Percentiles rank a stretch among this genome's conserved stretches.
Evolutionary conservation across 2,329 filamentous ascomycete genomes (phyloP).

Genomic region (Cyphellophora europaea): DNA sequence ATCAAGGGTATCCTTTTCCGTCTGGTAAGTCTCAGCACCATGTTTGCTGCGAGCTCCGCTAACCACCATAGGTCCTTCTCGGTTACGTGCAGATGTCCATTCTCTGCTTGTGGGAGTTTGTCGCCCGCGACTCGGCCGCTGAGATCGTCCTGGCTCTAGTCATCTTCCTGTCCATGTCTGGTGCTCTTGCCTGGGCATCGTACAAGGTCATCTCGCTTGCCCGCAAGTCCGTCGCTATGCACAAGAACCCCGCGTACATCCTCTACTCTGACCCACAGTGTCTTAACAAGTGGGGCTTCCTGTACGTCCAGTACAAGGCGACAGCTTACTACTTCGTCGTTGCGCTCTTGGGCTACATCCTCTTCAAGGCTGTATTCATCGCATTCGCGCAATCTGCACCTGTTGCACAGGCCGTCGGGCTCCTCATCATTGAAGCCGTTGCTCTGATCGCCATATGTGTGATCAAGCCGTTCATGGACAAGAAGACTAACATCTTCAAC

Average conservation of each 20-base stretch:
- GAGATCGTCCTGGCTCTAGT: slow-evolving; percentile 81
- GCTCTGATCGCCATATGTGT: slow-evolving; percentile 71
- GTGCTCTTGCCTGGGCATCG: slow-evolving; percentile 74
- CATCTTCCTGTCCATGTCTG: slow-evolving; percentile 73
- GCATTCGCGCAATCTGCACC: slow-evolving; percentile 65
- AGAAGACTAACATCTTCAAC: slow-evolving; percentile 95
- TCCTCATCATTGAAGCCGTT: slow-evolving; percentile 72
- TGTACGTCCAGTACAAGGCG: slow-evolving; percentile 94
- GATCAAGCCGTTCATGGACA: slow-evolving; percentile 94
- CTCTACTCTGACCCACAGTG: slow-evolving; percentile 91
- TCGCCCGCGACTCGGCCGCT: slow-evolving; percentile 71
- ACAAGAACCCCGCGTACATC: slow-evolving; percentile 95
- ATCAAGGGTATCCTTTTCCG: slow-evolving; percentile 92
- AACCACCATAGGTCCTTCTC: slow-evolving; percentile 54
- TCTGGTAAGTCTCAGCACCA: slow-evolving; percentile 36
- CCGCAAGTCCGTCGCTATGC: slow-evolving; percentile 77
- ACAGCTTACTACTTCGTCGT: slow-evolving; percentile 94
- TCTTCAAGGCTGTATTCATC: slow-evolving; percentile 87
- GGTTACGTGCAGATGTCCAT: slow-evolving; percentile 87
- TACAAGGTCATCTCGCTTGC: slow-evolving; percentile 85
- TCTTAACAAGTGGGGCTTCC: slow-evolving; percentile 95
- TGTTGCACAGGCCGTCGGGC: slow-evolving; percentile 67
- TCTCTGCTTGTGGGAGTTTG: slow-evolving; percentile 89
- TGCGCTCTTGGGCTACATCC: slow-evolving; percentile 63
- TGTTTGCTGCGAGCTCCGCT: neutral